Evolutionary conservation across 495 filamentous ascomycete species (phyloP), one percentile per base, ranked within the genome.

Genomic region (Tuber umbilicatum): DNA sequence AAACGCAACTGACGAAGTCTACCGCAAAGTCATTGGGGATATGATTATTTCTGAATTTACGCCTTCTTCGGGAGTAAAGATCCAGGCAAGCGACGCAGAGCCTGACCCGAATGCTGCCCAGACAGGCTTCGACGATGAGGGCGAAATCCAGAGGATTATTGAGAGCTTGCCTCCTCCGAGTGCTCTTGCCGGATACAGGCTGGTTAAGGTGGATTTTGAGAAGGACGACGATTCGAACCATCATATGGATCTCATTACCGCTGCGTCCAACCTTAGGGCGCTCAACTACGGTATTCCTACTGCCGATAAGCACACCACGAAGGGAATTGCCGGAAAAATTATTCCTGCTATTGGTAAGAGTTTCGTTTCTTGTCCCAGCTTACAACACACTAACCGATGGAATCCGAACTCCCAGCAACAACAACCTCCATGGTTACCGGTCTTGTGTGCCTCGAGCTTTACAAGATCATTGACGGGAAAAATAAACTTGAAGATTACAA

Each of bases 261-360:
- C 93, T 1, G 93, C 94, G 73, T 97, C 93, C 86, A 99, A 99
- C 84, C 87, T 98, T 43, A 92, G 96, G 70, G 96, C 96, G 10
- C 91, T 97, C 81, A 99, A 99, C 84, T 99, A 99, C 87, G 93
- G 92, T 73, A 99, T 99, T 79, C 87, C 91, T 76, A 88, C 90
- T 75, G 94, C 96, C 0, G 94, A 99, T 81, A 88, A 92, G 72
- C 96, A 97, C 87, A 82, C 94, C 88, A 99, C 94, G 73, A 99
- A 99, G 85, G 97, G 98, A 85, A 98, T 99, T 84, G 96, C 96
- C 38, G 96, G 96, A 82, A 99, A 98, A 87, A 99, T 99, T 79
- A 98, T 99, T 79, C 96, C 96, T 43, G 96, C 96, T 67, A 99
- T 99, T 85, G 96, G 81, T 82, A 50, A 75, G 78, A 60, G 38